phyloP scores from a whole-genome alignment of 495 filamentous ascomycete genomes.

The Aspergillus campestris region DNA sequence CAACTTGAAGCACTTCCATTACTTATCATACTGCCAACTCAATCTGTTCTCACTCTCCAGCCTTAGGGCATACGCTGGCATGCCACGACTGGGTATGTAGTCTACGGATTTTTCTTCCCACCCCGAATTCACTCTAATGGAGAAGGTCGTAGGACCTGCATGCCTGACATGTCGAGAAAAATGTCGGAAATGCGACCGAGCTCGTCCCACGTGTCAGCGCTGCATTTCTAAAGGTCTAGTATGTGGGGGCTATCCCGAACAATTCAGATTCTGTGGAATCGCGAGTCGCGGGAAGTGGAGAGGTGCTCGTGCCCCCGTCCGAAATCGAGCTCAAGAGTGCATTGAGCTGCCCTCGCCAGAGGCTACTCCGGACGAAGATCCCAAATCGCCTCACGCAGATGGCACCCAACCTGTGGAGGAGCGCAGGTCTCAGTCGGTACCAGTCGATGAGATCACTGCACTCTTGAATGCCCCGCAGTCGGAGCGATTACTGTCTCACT shows the following conservation, averaged over 20 bases:
- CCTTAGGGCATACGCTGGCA: not conserved
- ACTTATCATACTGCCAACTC: too few relatives aligned
- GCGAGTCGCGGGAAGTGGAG: constrained; percentile 34
- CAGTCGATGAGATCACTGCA: constrained; percentile 1
- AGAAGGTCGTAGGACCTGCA: constrained; percentile 11
- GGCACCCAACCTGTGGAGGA: too few relatives aligned
- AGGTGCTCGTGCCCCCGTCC: constrained; percentile 11
- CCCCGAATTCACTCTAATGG: not conserved
- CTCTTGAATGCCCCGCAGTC: constrained; percentile 7
- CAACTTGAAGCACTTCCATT: too few relatives aligned
- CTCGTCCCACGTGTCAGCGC: constrained; percentile 17
- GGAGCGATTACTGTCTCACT: constrained; percentile 19
- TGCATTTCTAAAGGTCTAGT: constrained; percentile 21
- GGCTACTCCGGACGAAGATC: too few relatives aligned
- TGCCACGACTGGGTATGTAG: constrained; percentile 8
- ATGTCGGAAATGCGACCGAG: constrained; percentile 25
- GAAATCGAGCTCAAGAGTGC: too few relatives aligned
- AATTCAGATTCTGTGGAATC: constrained; percentile 31
- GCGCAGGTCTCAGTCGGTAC: not conserved
- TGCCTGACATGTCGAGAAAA: constrained; percentile 28
- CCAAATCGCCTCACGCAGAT: too few relatives aligned
- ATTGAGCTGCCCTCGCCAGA: too few relatives aligned
- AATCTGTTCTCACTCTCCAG: too few relatives aligned
- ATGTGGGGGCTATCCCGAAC: constrained; percentile 33
- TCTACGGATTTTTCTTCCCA: not conserved